Conservation (phyloP, 2,329 filamentous ascomycete species). For the Mycosphaerella sp. region DNA sequence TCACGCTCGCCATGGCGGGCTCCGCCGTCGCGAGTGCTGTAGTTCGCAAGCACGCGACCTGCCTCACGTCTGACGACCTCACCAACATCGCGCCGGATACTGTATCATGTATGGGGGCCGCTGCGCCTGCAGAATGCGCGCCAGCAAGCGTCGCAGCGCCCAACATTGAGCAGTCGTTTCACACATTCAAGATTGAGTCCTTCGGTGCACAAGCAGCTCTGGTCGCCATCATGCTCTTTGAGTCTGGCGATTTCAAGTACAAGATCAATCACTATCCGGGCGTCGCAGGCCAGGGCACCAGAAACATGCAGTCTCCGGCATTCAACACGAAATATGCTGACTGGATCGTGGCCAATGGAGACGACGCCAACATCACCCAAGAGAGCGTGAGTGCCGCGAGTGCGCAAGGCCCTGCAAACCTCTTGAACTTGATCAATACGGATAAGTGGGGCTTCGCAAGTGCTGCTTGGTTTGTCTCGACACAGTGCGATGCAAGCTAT, state of each 20-base stretch:
- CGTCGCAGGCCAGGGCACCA: conserved; percentile 63
- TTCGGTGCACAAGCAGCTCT: conserved; percentile 61
- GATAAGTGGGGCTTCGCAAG: conserved; percentile 49
- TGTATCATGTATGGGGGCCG: conserved; percentile 44
- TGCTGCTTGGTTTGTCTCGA: conserved; percentile 56
- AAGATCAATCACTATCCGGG: conserved; percentile 60
- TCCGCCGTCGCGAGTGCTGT: background rate
- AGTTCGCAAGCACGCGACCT: conserved; percentile 4
- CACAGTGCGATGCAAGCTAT: conserved; percentile 46
- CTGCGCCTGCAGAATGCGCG: conserved; percentile 54
- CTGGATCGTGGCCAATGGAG: conserved; percentile 36
- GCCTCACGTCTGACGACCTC: conserved; percentile 40
- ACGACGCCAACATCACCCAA: conserved; percentile 18
- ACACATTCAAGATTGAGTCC: conserved; percentile 49
- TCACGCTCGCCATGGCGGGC: conserved; percentile 4
- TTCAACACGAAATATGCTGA: conserved; percentile 53
- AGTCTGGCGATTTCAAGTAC: conserved; percentile 62
- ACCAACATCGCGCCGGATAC: conserved; percentile 53
- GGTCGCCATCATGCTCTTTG: conserved; percentile 63
- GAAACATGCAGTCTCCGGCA: conserved; percentile 56
- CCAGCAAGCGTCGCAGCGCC: conserved; percentile 57
- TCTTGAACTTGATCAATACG: conserved; percentile 47
- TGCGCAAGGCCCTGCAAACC: conserved; percentile 37
- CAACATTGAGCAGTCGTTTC: conserved; percentile 52
- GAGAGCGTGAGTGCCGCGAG: conserved; percentile 11